These are phyloP conservation scores for Stachybotrys echinatus DNA, from an alignment of 2,329 filamentous ascomycete genomes.

Conservation along the genomic window DNA sequence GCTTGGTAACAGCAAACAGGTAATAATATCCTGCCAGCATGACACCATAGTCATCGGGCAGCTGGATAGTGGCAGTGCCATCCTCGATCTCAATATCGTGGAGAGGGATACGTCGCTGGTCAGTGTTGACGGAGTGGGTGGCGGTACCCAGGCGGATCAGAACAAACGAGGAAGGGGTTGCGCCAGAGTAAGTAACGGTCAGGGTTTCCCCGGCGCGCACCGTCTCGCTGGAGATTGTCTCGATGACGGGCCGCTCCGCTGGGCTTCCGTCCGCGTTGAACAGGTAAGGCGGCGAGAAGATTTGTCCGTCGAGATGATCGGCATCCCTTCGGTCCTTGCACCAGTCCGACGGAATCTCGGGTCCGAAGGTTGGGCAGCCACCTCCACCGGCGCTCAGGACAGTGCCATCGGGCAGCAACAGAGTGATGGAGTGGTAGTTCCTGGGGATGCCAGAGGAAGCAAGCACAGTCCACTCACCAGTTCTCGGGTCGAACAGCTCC, in stretches of 20 bases:
- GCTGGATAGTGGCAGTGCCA: conserved; percentile 24
- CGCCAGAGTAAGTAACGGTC: conserved; percentile 15
- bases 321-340: conserved; percentile 25
- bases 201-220: conserved; percentile 13
- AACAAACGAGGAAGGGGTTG: conserved; percentile 24
- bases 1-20: conserved; percentile 41
- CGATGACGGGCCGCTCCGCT: conserved; percentile 36
- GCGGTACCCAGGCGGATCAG: conserved; percentile 43
- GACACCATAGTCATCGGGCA: conserved; percentile 44
- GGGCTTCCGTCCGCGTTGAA: conserved; percentile 35
- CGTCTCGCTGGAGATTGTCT: conserved; percentile 11
- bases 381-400: conserved; percentile 48
- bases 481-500: conserved; percentile 40
- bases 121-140: conserved; percentile 54
- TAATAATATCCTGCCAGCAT: conserved; percentile 49
- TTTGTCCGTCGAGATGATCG: conserved; percentile 51
- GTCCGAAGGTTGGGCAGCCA: conserved; percentile 31
- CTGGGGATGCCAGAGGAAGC: conserved; percentile 33
- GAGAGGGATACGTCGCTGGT: conserved; percentile 49
- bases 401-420: conserved; percentile 44
- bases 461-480: conserved; percentile 31
- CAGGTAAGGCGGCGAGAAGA: conserved; percentile 52
- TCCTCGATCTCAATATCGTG: conserved; percentile 16
- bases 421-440: conserved; percentile 43
- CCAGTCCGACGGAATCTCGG: conserved; percentile 13